These are phyloP conservation scores for Hansenula lynferdii DNA, from an alignment of 1,139 yeast species.

Conservation along the genomic window DNA sequence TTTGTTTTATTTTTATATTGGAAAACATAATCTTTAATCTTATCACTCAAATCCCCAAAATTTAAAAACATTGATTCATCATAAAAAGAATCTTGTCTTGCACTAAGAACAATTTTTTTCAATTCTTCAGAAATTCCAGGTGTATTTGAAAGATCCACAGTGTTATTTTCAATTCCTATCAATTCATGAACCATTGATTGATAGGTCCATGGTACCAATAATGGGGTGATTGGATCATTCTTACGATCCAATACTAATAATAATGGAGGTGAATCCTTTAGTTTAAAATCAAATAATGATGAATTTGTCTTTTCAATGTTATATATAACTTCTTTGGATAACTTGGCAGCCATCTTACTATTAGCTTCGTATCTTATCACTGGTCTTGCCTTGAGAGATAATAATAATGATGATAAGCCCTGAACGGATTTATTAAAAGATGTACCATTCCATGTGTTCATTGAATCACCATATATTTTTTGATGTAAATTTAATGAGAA, in stretches of 20 bases:
- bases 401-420: conserved; percentile 57
- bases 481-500: conserved; percentile 41
- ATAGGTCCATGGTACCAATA: conserved; percentile 94
- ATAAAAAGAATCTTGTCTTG: conserved; percentile 72
- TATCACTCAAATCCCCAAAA: conserved; percentile 92
- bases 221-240: conserved; percentile 90
- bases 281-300: conserved; percentile 60
- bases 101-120: conserved; percentile 56
- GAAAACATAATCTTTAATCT: conserved; percentile 79
- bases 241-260: conserved; percentile 78
- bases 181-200: conserved; percentile 97
- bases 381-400: conserved; percentile 76
- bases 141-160: conserved; percentile 55
- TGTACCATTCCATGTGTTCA: conserved; percentile 38
- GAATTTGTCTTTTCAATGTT: conserved; percentile 53
- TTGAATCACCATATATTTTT: conserved; percentile 19
- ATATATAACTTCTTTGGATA: conserved; percentile 67
- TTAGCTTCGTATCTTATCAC: conserved; percentile 70
- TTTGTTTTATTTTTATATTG: conserved; percentile 80
- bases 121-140: conserved; percentile 39
- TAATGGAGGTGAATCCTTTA: conserved; percentile 65
- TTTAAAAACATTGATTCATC: conserved; percentile 78
- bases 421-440: conserved; percentile 45
- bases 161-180: conserved; percentile 73
- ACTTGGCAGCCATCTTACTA: conserved; percentile 54